These are phyloP conservation scores for Cercospora beticola DNA, from an alignment of 2,329 filamentous ascomycete genomes.

Conservation along the genomic window DNA sequence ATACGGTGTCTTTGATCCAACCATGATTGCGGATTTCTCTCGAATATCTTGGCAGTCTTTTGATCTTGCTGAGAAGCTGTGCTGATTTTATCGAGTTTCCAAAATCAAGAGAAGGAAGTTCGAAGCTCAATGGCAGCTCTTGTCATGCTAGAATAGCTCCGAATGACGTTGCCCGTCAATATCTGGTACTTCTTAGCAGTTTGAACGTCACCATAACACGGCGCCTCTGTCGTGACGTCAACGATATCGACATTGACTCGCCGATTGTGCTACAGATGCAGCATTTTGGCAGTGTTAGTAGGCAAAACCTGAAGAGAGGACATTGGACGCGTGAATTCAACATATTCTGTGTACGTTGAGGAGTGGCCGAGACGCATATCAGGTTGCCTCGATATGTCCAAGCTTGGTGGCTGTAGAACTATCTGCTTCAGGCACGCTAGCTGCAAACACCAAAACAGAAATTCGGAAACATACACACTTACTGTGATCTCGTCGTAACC, in stretches of 20 bases:
- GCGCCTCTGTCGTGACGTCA: slow-evolving; percentile 4
- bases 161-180: background rate
- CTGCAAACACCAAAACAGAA: background rate
- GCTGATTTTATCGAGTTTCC: background rate
- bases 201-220: background rate
- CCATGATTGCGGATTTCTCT: background rate
- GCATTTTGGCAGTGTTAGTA: background rate
- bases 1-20: slow-evolving; percentile 16
- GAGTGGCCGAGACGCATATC: background rate
- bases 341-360: background rate
- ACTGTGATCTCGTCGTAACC: background rate
- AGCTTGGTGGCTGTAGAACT: background rate
- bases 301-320: background rate
- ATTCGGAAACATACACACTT: background rate
- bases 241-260: background rate
- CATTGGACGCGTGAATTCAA: background rate
- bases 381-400: background rate
- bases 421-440: background rate
- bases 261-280: background rate
- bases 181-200: slow-evolving; percentile 3
- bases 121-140: background rate
- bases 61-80: background rate
- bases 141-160: background rate
- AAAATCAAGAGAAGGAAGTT: background rate
- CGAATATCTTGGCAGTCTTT: background rate